Conservation (phyloP, 2,329 filamentous ascomycete genomes). For the Hypoxylon rubiginosum region DNA sequence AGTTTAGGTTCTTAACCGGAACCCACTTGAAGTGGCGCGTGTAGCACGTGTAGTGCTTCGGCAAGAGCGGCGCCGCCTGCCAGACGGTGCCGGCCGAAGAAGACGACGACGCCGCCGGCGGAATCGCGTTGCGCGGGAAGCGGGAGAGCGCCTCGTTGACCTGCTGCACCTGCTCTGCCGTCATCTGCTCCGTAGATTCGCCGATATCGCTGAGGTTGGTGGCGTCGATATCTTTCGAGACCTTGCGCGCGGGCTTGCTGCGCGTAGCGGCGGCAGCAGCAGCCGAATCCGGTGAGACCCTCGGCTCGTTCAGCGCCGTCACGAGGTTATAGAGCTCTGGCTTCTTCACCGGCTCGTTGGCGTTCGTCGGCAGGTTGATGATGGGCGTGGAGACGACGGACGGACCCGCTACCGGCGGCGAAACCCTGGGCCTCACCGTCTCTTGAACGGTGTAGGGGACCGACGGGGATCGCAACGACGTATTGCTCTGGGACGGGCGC, state of each 20-base stretch:
- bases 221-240: constrained; percentile 18
- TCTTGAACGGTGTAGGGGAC: constrained; percentile 28
- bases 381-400: constrained; percentile 15
- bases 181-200: constrained; percentile 33
- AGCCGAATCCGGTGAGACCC: constrained; percentile 22
- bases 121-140: constrained; percentile 41
- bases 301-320: constrained; percentile 32
- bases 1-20: constrained; percentile 61
- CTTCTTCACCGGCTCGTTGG: constrained; percentile 32
- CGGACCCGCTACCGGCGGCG: constrained; percentile 14
- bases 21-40: constrained; percentile 64
- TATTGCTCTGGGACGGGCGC: constrained; percentile 33
- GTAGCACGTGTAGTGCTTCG: constrained; percentile 61
- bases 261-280: too few species aligned
- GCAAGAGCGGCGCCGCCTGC: constrained; percentile 57
- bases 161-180: constrained; percentile 24
- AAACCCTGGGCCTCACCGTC: constrained; percentile 19
- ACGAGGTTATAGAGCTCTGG: constrained; percentile 40
- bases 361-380: constrained; percentile 17
- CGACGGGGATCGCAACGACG: constrained; percentile 26
- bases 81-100: constrained; percentile 42
- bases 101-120: constrained; percentile 15
- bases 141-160: constrained; percentile 40
- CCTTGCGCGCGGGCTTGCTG: constrained; percentile 31
- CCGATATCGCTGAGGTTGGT: constrained; percentile 36